phyloP scores from a whole-genome alignment of 2,329 filamentous ascomycete genomes.

The Graphium sp. region DNA sequence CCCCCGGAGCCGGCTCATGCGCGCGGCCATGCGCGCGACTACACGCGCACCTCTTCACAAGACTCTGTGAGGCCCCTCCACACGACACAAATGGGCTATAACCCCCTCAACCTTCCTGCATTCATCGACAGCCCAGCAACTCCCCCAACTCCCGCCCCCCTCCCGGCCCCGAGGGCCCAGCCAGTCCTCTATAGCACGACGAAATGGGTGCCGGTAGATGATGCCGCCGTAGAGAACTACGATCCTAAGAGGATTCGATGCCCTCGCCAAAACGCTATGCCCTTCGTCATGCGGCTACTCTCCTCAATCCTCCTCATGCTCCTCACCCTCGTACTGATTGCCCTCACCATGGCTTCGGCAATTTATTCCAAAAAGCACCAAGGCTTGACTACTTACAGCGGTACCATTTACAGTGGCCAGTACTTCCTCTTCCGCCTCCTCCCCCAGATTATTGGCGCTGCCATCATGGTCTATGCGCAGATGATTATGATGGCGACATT shows the following conservation, averaged over 20 bases:
- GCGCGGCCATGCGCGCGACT: too few species aligned
- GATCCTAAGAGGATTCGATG: conserved; percentile 19
- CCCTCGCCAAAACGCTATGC: conserved; percentile 50
- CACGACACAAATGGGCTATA: too few species aligned
- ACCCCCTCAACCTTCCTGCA: not conserved
- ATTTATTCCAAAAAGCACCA: conserved; percentile 44
- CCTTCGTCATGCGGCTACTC: conserved; percentile 49
- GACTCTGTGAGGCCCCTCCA: too few species aligned
- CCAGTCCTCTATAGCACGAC: conserved; percentile 2
- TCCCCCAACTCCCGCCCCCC: not conserved
- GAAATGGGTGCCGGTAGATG: conserved; percentile 17
- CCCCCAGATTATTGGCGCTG: conserved; percentile 57
- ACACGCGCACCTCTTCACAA: too few species aligned
- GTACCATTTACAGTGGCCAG: conserved; percentile 48
- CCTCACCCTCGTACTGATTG: conserved; percentile 53
- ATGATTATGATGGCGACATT: conserved; percentile 58
- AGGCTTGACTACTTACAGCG: conserved; percentile 52
- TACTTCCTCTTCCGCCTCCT: conserved; percentile 83
- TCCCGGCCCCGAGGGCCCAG: not conserved
- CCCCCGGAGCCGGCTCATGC: too few species aligned
- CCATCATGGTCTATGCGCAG: conserved; percentile 63
- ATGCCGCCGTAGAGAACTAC: conserved; percentile 13
- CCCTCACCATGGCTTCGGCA: conserved; percentile 55
- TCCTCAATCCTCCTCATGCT: conserved; percentile 44
- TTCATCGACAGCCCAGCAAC: not conserved